Evolutionary conservation across 495 filamentous ascomycete genomes (phyloP).

Genomic region (Penicillium fimorum): DNA sequence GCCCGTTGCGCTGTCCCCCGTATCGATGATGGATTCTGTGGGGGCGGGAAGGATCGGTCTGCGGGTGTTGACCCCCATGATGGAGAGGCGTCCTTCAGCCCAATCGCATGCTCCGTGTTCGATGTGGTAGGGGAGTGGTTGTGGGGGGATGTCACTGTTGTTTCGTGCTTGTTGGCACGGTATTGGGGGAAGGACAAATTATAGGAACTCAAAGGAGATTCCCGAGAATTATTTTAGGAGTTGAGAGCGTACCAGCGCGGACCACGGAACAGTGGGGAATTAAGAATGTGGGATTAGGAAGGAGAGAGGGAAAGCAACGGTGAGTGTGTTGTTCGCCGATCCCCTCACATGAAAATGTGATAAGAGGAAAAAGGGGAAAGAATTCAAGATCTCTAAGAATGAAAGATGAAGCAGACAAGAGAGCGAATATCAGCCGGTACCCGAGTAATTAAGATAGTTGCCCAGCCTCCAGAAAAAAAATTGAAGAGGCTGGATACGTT

Average conservation of each 20-base stretch:
- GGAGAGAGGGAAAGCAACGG: constrained; percentile 19
- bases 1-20: constrained; percentile 56
- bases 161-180: constrained; percentile 20
- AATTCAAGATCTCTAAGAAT: constrained; percentile 10
- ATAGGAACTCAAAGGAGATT: not conserved
- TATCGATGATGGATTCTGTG: constrained; percentile 71
- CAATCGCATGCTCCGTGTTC: constrained; percentile 36
- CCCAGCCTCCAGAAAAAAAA: constrained; percentile 14
- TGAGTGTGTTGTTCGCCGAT: constrained; percentile 23
- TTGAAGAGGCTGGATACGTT: constrained; percentile 12
- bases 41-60: constrained; percentile 72
- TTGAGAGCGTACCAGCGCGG: constrained; percentile 32
- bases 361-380: constrained; percentile 9
- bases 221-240: constrained; percentile 9
- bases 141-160: constrained; percentile 11
- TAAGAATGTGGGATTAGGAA: constrained; percentile 11
- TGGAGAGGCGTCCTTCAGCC: constrained; percentile 31
- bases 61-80: constrained; percentile 71
- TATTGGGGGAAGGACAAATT: constrained; percentile 20
- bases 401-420: constrained; percentile 11
- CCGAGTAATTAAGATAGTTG: constrained; percentile 7
- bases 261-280: constrained; percentile 21
- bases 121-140: constrained; percentile 10
- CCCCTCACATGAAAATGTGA: constrained; percentile 24
- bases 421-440: constrained; percentile 12